Evolutionary conservation across 2,329 filamentous ascomycete species (phyloP).

Genomic region (Dryadomyces sulphureus): DNA sequence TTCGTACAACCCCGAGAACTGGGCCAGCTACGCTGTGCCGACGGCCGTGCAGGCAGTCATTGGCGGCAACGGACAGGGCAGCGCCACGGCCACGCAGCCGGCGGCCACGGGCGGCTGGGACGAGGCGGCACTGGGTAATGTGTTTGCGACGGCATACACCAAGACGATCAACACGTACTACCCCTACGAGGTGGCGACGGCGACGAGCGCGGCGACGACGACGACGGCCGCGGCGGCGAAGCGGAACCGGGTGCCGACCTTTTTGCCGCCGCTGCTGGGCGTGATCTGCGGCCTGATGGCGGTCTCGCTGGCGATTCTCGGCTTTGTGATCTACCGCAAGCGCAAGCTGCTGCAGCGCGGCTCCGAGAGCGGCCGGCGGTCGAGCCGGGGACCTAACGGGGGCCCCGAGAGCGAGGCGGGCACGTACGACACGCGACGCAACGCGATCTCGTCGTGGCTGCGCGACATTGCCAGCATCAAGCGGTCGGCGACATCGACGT

Average conservation of each 20-base stretch:
- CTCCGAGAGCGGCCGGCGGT: neutral
- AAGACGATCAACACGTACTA: slow-evolving; percentile 41
- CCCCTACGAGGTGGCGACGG: slow-evolving; percentile 32
- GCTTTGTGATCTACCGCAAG: slow-evolving; percentile 36
- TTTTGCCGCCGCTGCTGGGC: slow-evolving; percentile 46
- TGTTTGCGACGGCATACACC: slow-evolving; percentile 43
- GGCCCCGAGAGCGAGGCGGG: slow-evolving; percentile 18
- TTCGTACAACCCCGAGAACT: slow-evolving; percentile 50
- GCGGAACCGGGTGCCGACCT: slow-evolving; percentile 31
- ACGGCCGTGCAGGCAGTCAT: slow-evolving; percentile 47
- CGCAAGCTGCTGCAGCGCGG: slow-evolving; percentile 24
- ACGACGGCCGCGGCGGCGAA: slow-evolving; percentile 6
- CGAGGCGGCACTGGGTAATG: slow-evolving; percentile 26
- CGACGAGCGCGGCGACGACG: slow-evolving; percentile 13
- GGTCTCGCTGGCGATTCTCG: slow-evolving; percentile 34
- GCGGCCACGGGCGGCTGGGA: slow-evolving; percentile 39
- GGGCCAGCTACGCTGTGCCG: slow-evolving; percentile 55
- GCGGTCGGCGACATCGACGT: neutral
- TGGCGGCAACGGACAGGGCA: slow-evolving; percentile 50
- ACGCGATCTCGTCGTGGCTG: slow-evolving; percentile 38
- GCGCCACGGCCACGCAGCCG: slow-evolving; percentile 55
- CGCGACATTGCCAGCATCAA: slow-evolving; percentile 23
- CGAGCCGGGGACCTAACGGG: neutral
- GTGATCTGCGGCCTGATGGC: slow-evolving; percentile 45
- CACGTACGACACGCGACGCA: slow-evolving; percentile 30